phyloP scores from a whole-genome alignment of 2,329 filamentous ascomycete genomes.

The Aquanectria penicillioides region DNA sequence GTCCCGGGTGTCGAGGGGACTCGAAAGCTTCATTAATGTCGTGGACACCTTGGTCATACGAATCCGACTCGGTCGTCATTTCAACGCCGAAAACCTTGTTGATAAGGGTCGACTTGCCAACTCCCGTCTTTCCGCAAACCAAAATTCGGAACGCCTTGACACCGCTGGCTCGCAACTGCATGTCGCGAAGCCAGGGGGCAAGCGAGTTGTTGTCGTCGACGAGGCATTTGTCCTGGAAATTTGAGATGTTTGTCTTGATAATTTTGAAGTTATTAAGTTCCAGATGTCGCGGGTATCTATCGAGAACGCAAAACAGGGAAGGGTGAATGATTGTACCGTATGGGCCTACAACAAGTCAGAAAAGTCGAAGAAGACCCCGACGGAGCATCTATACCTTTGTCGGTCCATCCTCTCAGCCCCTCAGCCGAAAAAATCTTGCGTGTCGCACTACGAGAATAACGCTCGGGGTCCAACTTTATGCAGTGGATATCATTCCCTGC shows the following conservation, averaged over 20 bases:
- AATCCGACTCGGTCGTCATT: constrained; percentile 36
- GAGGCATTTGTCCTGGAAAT: constrained; percentile 33
- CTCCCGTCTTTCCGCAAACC: constrained; percentile 39
- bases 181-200: constrained; percentile 35
- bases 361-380: too few species aligned
- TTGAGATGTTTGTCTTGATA: constrained; percentile 31
- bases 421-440: constrained; percentile 29
- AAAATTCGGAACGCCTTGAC: constrained; percentile 40
- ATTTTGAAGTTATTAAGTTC: constrained; percentile 31
- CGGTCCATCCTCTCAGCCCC: constrained; percentile 32
- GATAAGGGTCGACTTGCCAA: constrained; percentile 41
- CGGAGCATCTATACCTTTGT: constrained; percentile 9
- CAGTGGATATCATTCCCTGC: constrained; percentile 19
- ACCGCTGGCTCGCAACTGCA: constrained; percentile 36
- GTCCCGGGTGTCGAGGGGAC: constrained; percentile 36
- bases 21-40: constrained; percentile 41
- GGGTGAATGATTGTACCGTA: constrained; percentile 36
- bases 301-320: constrained; percentile 37
- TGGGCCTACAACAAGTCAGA: constrained; percentile 1
- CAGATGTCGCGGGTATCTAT: constrained; percentile 33
- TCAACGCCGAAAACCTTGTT: constrained; percentile 42
- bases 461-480: constrained; percentile 32
- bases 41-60: constrained; percentile 38
- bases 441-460: constrained; percentile 23
- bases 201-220: constrained; percentile 16